Evolutionary conservation across 148 eudicot species (phyloP).

Genomic region (Cornus suecica): DNA sequence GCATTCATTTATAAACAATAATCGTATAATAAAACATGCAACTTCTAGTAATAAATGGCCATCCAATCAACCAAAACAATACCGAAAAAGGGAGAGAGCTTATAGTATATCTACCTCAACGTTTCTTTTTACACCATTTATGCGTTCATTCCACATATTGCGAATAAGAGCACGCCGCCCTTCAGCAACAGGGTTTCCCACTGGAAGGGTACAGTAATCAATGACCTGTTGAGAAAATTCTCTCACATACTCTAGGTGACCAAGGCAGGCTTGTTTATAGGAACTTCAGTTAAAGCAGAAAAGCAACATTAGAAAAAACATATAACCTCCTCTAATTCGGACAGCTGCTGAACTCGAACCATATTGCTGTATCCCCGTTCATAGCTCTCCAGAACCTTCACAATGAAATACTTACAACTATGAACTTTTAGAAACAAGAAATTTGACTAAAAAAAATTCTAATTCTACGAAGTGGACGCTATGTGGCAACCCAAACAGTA

Average conservation of each 20-base stretch:
- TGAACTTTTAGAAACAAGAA: background rate
- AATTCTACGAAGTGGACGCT: background rate
- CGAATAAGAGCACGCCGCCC: conserved; percentile 88
- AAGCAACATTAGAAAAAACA: background rate
- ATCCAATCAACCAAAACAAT: too few species aligned
- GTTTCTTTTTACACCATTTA: conserved; percentile 86
- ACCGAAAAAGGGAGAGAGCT: background rate
- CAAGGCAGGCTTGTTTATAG: background rate
- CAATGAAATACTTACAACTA: conserved; percentile 7
- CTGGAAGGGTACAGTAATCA: conserved; percentile 87
- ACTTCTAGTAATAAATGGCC: too few species aligned
- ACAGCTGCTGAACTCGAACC: conserved; percentile 98
- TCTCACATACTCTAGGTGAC: background rate
- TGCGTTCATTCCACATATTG: conserved; percentile 97
- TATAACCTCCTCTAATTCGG: conserved; percentile 96
- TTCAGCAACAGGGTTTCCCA: conserved; percentile 74
- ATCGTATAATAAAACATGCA: background rate
- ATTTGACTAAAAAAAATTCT: background rate
- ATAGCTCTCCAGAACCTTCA: conserved; percentile 92
- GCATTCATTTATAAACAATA: background rate
- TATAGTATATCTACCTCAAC: conserved; percentile 59
- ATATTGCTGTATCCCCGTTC: conserved; percentile 96
- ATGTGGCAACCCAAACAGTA: background rate
- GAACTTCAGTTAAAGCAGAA: conserved; percentile 11
- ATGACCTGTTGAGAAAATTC: conserved; percentile 58